These are phyloP conservation scores for Grigorovia yakushimaensis DNA, from an alignment of 805 yeast species.

Conservation along the genomic window DNA sequence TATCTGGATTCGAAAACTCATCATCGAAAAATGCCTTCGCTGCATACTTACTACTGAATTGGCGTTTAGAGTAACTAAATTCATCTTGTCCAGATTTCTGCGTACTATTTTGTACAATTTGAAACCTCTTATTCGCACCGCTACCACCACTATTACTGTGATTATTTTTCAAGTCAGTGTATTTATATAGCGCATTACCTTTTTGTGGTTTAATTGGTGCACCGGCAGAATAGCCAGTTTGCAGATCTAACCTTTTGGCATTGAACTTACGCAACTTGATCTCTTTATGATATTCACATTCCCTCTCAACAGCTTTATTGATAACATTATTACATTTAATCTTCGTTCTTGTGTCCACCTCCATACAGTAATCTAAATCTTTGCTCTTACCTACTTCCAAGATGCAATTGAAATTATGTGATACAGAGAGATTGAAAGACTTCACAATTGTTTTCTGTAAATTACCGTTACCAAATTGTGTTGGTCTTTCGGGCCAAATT, in stretches of 20 bases:
- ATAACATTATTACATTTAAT: slow-evolving; percentile 56
- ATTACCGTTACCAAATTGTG: slow-evolving; percentile 7
- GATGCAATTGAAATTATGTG: slow-evolving; percentile 41
- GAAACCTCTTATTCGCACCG: neutral
- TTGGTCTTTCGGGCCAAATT: slow-evolving; percentile 35
- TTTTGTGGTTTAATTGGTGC: slow-evolving; percentile 37
- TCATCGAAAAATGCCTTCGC: slow-evolving; percentile 45
- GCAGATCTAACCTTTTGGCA: slow-evolving; percentile 69
- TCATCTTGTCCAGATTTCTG: neutral
- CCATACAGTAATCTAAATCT: slow-evolving; percentile 60
- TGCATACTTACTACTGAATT: slow-evolving; percentile 35
- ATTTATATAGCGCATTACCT: neutral
- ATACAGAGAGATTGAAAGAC: slow-evolving; percentile 48
- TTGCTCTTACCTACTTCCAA: slow-evolving; percentile 66
- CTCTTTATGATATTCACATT: slow-evolving; percentile 70
- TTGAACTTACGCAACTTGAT: slow-evolving; percentile 40
- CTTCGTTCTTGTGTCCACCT: slow-evolving; percentile 37
- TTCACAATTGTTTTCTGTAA: slow-evolving; percentile 18
- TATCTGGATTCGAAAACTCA: slow-evolving; percentile 39
- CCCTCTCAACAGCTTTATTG: slow-evolving; percentile 40
- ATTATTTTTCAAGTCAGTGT: neutral
- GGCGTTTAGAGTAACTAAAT: neutral
- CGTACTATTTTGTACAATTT: neutral
- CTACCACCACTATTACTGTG: no score
- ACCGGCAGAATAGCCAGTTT: slow-evolving; percentile 45